phyloP scores from a whole-genome alignment of 495 filamentous ascomycete species.

The Choiromyces venosus region DNA sequence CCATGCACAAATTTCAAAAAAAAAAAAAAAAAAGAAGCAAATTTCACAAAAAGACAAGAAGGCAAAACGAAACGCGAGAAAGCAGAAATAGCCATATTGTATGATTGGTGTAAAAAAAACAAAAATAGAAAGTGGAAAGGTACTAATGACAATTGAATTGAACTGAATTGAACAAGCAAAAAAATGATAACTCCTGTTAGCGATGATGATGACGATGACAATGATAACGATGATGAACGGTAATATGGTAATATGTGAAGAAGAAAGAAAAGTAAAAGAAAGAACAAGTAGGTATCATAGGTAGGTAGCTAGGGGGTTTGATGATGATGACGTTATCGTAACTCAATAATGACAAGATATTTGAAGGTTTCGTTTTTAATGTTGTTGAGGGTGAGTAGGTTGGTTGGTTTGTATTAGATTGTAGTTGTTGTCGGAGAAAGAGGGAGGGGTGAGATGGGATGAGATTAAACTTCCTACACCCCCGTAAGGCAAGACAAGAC shows the following conservation, averaged over 20 bases:
- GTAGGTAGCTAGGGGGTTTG: neutral
- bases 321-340: conserved; percentile 4
- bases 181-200: neutral
- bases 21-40: too few relatives aligned
- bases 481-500: neutral
- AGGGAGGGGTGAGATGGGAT: neutral
- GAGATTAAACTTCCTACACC: neutral
- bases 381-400: too few relatives aligned
- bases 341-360: neutral
- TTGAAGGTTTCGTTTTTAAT: neutral
- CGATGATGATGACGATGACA: neutral
- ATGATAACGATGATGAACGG: conserved; percentile 1
- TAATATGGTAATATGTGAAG: conserved; percentile 43
- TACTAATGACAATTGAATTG: neutral
- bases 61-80: neutral
- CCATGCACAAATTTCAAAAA: neutral
- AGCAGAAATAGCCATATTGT: neutral
- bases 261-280: conserved; percentile 25
- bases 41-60: neutral
- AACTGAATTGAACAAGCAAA: too few relatives aligned
- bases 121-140: neutral
- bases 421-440: neutral
- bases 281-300: too few relatives aligned
- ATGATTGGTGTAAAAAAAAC: neutral
- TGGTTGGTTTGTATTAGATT: neutral